phyloP scores from a whole-genome alignment of 495 filamentous ascomycete genomes.

The Penicillium robsamsonii region DNA sequence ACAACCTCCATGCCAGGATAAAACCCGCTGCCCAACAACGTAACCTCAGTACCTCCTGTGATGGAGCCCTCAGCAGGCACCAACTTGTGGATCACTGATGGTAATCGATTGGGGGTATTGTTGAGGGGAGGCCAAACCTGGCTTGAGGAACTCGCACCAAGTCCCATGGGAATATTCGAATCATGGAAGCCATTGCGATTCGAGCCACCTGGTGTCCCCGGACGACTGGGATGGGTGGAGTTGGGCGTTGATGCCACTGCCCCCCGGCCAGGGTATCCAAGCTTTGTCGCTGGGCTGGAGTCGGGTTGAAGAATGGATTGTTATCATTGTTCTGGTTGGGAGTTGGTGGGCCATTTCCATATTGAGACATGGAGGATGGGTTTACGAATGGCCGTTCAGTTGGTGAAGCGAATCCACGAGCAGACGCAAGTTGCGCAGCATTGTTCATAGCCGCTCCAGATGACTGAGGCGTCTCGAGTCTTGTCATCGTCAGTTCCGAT shows the following conservation, averaged over 20 bases:
- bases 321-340: conserved; percentile 55
- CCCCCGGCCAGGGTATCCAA: conserved; percentile 57
- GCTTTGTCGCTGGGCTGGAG: conserved; percentile 47
- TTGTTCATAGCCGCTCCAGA: conserved; percentile 33
- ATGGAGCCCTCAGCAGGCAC: conserved; percentile 80
- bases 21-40: conserved; percentile 76
- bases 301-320: conserved; percentile 51
- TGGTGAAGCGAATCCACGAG: conserved; percentile 45
- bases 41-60: conserved; percentile 81
- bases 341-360: conserved; percentile 60
- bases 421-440: conserved; percentile 39
- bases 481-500: conserved; percentile 74
- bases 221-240: conserved; percentile 58
- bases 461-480: conserved; percentile 56
- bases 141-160: conserved; percentile 35
- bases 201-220: conserved; percentile 40
- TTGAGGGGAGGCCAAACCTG: conserved; percentile 43
- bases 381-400: conserved; percentile 48
- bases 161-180: conserved; percentile 28
- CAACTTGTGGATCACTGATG: conserved; percentile 69
- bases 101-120: conserved; percentile 41
- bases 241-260: conserved; percentile 64
- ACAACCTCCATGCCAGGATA: conserved; percentile 77
- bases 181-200: conserved; percentile 49
- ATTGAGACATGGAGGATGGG: conserved; percentile 49